Base-by-base conservation (phyloP, 176 grass and related monocot genomes). In the Rhynchospora tenuis region DNA sequence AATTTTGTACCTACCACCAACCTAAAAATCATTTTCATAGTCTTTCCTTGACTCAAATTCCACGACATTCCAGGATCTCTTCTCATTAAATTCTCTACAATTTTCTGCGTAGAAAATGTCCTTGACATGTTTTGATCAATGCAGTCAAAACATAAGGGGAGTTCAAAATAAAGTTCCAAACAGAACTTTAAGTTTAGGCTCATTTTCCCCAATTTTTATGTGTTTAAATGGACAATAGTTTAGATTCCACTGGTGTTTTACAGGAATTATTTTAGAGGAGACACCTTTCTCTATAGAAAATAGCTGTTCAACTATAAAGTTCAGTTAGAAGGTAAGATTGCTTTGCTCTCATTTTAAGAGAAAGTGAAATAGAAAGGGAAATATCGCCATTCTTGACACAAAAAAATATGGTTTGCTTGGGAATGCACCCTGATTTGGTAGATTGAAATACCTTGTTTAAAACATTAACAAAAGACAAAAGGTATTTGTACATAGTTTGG, bases 281-380 rank as follows among this genome's bases (percentile, higher is more conserved):
- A 63, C 0, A n/a, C n/a, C 47, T 13, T 55, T 24, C 6, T 23
- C 8, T 23, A n/a, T 20, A 50, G 61, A 82, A 82, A 82, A 67
- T 9, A 63, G 45, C 80, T 27, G 60, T 67, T 67, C 61, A 82
- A 26, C 80, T 64, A 65, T 38, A 81, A 81, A 66, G 72, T 54
- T 76, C 48, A 64, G 59, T 51, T 67, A 17, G 46, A 42, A 82
- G 19, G 42, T 60, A 10, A 51, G 80, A 82, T 82, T 82, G 80
- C 80, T 82, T 82, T 82, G 80, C 80, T 82, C 59, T 82, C 56
- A 82, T 82, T 67, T 48, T 61, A 82, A 65, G 80, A 82, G 60
- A 82, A 82, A 82, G 61, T 44, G 60, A 82, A 82, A 67, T 67
- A 82, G 60, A 82, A 82, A 82, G 61, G 61, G 60, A 82, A 82